These are phyloP conservation scores for Citrus sp. DNA, from an alignment of 345 rosid genomes.

Conservation along the genomic window DNA sequence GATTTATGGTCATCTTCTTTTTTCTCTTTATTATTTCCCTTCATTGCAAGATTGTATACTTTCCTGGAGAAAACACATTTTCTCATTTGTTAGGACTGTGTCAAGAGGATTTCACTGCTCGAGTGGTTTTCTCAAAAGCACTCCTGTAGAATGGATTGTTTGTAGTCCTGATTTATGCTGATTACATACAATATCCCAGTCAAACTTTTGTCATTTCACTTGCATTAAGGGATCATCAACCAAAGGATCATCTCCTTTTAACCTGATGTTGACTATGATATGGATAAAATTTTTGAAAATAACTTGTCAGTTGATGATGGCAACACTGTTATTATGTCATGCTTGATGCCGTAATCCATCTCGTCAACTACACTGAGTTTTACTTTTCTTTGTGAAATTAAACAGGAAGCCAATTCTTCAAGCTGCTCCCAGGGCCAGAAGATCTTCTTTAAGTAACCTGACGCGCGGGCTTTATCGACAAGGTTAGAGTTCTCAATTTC, in stretches of 20 bases:
- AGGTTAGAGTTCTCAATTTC: constrained; percentile 28
- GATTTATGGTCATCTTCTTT: neutral
- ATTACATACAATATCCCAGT: neutral
- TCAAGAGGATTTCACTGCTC: neutral
- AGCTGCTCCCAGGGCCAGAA: constrained; percentile 39
- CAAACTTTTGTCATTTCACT: neutral
- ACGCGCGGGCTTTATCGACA: constrained; percentile 51
- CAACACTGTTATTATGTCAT: too few species aligned
- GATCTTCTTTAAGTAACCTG: constrained; percentile 58
- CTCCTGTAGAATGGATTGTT: neutral
- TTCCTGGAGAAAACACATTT: neutral
- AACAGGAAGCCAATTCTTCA: constrained; percentile 38
- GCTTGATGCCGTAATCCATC: too few species aligned
- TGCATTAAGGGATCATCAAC: neutral
- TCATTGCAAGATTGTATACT: neutral
- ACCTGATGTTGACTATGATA: neutral
- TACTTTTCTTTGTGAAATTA: neutral
- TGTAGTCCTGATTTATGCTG: neutral
- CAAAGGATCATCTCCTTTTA: neutral
- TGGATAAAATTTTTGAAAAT: too few species aligned
- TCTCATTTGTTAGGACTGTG: neutral
- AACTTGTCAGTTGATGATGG: too few species aligned
- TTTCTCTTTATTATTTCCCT: neutral
- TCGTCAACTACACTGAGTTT: neutral
- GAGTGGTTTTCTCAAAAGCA: neutral